Conservation (phyloP, 495 filamentous ascomycete species). For the Trichoderma orchidacearum region DNA sequence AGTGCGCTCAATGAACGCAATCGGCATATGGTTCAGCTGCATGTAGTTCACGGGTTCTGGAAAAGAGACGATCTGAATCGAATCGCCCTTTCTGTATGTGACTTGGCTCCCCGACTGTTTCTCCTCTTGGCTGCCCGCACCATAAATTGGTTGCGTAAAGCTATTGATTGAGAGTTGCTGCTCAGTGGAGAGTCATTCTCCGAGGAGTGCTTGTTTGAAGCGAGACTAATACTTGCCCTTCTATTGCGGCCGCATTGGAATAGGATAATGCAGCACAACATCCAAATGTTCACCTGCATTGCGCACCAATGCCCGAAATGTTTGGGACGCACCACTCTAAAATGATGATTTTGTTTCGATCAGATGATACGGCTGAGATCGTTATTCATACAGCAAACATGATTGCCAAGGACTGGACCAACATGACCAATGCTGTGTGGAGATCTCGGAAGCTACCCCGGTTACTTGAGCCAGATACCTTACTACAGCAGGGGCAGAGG, state of each 20-base stretch:
- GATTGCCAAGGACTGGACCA: slow-evolving; percentile 72
- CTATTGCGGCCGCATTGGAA: background rate
- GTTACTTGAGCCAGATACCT: slow-evolving; percentile 4
- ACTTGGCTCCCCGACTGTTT: no score
- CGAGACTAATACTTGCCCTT: slow-evolving; percentile 3
- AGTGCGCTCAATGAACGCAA: slow-evolving; percentile 56
- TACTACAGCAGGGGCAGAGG: background rate
- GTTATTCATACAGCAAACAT: slow-evolving; percentile 87
- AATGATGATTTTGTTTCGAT: slow-evolving; percentile 70
- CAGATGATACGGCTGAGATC: slow-evolving; percentile 65
- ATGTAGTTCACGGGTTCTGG: slow-evolving; percentile 83
- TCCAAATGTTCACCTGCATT: slow-evolving; percentile 53
- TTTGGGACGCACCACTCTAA: slow-evolving; percentile 77
- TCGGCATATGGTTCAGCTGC: slow-evolving; percentile 46
- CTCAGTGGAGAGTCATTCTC: no score
- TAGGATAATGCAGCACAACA: slow-evolving; percentile 45
- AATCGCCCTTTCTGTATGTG: slow-evolving; percentile 45
- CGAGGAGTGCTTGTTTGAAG: no score
- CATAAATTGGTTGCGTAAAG: no score
- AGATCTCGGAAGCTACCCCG: slow-evolving; percentile 56
- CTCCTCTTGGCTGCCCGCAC: background rate
- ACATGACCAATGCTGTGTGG: slow-evolving; percentile 83
- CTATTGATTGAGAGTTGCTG: no score
- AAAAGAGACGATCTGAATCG: slow-evolving; percentile 53
- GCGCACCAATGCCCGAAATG: slow-evolving; percentile 71